Evolutionary conservation across 2,329 filamentous ascomycete species (phyloP).

Genomic region (Paraphaeosphaeria minitans): DNA sequence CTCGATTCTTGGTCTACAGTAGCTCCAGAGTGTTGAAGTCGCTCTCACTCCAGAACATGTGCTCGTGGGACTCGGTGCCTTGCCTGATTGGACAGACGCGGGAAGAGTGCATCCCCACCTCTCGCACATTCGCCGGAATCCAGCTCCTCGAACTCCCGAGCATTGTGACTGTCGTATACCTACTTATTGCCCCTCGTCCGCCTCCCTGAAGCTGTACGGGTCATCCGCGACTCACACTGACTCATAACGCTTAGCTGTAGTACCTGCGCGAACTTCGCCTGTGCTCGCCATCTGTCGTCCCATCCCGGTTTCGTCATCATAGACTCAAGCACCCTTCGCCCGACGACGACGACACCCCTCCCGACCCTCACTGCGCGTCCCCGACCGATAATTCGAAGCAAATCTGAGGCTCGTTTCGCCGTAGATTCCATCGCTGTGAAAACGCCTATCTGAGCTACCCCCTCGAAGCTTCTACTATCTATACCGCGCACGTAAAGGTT

Average conservation of each 20-base stretch:
- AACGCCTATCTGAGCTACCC: neutral
- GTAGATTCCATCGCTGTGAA: neutral
- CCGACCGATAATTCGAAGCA: neutral
- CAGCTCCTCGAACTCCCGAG: constrained; percentile 9
- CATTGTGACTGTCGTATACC: constrained; percentile 11
- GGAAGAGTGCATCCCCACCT: constrained; percentile 17
- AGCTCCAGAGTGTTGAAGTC: constrained; percentile 24
- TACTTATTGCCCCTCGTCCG: constrained; percentile 6
- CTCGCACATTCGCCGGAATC: constrained; percentile 26
- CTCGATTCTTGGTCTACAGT: constrained; percentile 15
- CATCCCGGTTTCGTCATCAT: constrained; percentile 41
- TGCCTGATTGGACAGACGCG: constrained; percentile 33
- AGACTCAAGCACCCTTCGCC: constrained; percentile 26
- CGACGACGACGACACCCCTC: constrained; percentile 17
- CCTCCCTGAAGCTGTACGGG: constrained; percentile 16
- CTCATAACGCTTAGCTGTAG: constrained; percentile 21
- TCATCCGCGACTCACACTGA: constrained; percentile 20
- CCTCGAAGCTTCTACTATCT: constrained; percentile 4
- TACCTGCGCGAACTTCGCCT: constrained; percentile 15
- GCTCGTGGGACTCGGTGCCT: constrained; percentile 31
- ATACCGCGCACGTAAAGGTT: constrained; percentile 10
- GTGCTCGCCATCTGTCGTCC: constrained; percentile 24
- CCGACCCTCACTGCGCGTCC: constrained; percentile 5
- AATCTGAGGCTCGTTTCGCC: neutral
- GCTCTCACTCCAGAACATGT: constrained; percentile 27